Base-by-base conservation (phyloP, 768 basidiomycete genomes). In the Boletus rubropictus region DNA sequence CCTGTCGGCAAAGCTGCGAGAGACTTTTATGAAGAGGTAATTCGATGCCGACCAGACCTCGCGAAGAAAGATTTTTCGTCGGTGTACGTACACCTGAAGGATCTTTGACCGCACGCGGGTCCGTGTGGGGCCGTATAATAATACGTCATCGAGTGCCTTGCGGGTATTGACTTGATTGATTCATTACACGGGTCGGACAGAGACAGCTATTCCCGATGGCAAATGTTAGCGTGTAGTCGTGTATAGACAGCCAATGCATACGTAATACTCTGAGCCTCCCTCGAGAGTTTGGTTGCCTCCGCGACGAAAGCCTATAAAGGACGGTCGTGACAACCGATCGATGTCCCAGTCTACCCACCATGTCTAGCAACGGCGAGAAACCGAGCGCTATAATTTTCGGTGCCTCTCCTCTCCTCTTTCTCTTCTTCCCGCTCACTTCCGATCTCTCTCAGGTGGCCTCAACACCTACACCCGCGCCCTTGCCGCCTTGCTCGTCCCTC, bases 331-430 rank as follows among this genome's bases (percentile, higher is more conserved):
- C 51, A 34, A 63, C 56, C 50, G 57, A 66, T 61, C 56, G 46
- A 32, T 32, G 21, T 43, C 42, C 37, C 35, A 42, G 34, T 46
- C 28, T 48, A 46, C 46, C 42, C 45, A 56, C 39, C 46, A 76
- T 74, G 75, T 56, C 73, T 34, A 25, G 17, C 44, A 46, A 32
- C 36, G 37, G 39, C 44, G 63, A 61, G 35, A 79, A 75, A 52
- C 86, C 86, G 12, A 80, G 69, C 65, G 88, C 77, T 33, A 75
- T 91, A 56, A 82, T 91, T 54, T 83, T 89, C 56, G 89, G 89
- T 89, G 50, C 52, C 68, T 14, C 29, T 36, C 46, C 15, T 42
- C 41, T 24, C 36, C 25, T 34, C 14, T 17, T 11, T 41, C 44
- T 27, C 32, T 49, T 32, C 38, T 38, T 46, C 11, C 29, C 7